Evolutionary conservation across 331 rosid genomes (phyloP), one percentile per base, ranked within the genome.

Genomic region (Spiraea crenata): DNA sequence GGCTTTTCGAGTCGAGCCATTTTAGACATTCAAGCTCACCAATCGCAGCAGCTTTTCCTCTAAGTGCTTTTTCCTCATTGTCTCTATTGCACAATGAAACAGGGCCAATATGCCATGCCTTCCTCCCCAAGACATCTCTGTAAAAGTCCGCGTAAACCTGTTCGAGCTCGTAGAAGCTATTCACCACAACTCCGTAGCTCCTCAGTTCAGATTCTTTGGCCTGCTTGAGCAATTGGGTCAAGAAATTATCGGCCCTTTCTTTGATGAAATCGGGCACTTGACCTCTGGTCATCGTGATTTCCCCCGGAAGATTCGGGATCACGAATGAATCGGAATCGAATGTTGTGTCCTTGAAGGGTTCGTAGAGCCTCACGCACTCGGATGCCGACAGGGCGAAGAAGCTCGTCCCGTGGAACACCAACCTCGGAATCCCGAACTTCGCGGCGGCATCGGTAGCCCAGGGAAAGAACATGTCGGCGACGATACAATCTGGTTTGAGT

Each of bases 41-140:
- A 0, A 38, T 51, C 6, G 39, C 1, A 15, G 49, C 7, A 15
- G 70, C 60, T 4, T 34, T 46, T 39, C 79, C 71, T 3, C 76
- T 67, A 5, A 6, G 42, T 8, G 45, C 57, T 39, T 74, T 69
- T 17, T 74, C 76, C 39, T n/a, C 49, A 17, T 2, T 42, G 0
- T 20, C 25, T 49, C 35, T 67, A 17, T 47, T 68, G 70, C 45
- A 55, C 7, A 82, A 20, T 4, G 73, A 82, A 62, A 75, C 70
- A 0, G 81, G 83, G 20, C 86, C 86, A 2, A 82, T 63, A 50
- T 74, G 81, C 86, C 86, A 82, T 1, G 75, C 64, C 42, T 63
- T 82, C 20, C 7, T 42, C 34, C 64, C 75, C 3, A 52, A 5
- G 0, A 71, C 66, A 10, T 78, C 48, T 40, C 19, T 75, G 63